These are phyloP conservation scores for Tuber melanosporum DNA, from an alignment of 495 filamentous ascomycete genomes.

Conservation along the genomic window DNA sequence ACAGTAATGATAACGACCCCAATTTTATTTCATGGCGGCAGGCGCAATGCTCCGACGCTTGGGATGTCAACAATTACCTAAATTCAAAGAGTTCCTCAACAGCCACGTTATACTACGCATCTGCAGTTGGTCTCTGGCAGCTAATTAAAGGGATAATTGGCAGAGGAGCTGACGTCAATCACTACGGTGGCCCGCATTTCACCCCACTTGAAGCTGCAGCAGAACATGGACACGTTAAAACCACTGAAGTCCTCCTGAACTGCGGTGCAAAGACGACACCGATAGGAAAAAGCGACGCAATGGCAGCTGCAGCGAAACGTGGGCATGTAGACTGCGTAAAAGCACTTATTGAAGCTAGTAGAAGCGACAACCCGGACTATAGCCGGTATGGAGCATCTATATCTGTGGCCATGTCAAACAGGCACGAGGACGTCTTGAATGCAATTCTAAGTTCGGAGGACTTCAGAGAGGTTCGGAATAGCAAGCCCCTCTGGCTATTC, in stretches of 20 bases:
- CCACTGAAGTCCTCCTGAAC: not conserved
- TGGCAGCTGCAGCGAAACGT: not conserved
- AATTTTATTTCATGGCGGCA: not conserved
- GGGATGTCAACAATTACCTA: not conserved
- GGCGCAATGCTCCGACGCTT: not conserved
- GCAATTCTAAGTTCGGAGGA: not conserved
- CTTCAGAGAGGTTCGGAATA: not conserved
- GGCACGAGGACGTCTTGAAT: not conserved
- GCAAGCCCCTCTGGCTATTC: not conserved
- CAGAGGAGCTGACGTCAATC: not conserved
- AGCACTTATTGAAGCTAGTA: not conserved
- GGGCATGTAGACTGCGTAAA: not conserved
- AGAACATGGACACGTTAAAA: not conserved
- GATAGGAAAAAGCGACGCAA: not conserved
- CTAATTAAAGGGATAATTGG: constrained; percentile 6
- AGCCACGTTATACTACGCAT: not conserved
- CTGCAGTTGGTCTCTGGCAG: not conserved
- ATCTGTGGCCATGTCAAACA: not conserved
- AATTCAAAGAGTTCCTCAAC: not conserved
- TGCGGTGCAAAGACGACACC: not conserved
- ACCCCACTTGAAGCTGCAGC: not conserved
- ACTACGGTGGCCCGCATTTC: not conserved
- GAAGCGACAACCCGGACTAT: not conserved
- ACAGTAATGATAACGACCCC: not conserved
- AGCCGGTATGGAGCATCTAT: not conserved